Evolutionary conservation across 2,329 filamentous ascomycete genomes (phyloP), one percentile per base, ranked within the genome.

Genomic region (Aplosporella prunicola): DNA sequence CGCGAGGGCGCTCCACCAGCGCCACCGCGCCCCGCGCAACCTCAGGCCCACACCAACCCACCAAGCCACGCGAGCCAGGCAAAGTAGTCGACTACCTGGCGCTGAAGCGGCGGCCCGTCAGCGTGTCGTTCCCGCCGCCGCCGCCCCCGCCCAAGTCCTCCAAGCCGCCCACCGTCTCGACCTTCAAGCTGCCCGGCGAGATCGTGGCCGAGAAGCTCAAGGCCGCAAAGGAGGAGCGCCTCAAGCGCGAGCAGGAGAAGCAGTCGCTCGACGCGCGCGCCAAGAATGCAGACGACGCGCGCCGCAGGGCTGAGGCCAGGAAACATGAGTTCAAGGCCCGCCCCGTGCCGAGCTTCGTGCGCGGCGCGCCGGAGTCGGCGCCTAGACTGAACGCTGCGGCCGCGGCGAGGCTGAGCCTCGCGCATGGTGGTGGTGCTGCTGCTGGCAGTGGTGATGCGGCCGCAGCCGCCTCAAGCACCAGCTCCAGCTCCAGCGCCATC

Each of bases 111-210:
- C 60, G 60, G 45, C 71, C 61, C 34, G 61, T 67, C 50, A 67
- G 59, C 46, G 55, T 63, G 49, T 63, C 55, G 40, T 74, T 67
- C 45, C 68, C 58, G 17, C 65, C 56, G 7, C 67, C 61, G 25
- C 61, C 63, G 5, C 61, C 63, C 10, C 63, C 62, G 11, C 50
- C 58, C 7, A 74, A 69, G 46, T 72, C 69, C 2, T 57, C 56
- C 15, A 72, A 69, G 45, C 57, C 68, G 10, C 66, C 66, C 1
- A 74, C 71, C 0, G 62, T 53, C 34, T 51, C 69, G 6, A 67
- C 57, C 3, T 74, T 74, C 47, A 57, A 65, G 31, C 59, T 74
- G 0, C 69, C 71, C 1, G 71, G 71, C 11, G 69, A 73, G 44
- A 66, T 61, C 10, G 57, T 72, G 4, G 68, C 70, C 3, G 68